Percentiles rank a stretch among this genome's conserved stretches.
phyloP scores from a whole-genome alignment of 768 basidiomycete species.

The Mycena pura region DNA sequence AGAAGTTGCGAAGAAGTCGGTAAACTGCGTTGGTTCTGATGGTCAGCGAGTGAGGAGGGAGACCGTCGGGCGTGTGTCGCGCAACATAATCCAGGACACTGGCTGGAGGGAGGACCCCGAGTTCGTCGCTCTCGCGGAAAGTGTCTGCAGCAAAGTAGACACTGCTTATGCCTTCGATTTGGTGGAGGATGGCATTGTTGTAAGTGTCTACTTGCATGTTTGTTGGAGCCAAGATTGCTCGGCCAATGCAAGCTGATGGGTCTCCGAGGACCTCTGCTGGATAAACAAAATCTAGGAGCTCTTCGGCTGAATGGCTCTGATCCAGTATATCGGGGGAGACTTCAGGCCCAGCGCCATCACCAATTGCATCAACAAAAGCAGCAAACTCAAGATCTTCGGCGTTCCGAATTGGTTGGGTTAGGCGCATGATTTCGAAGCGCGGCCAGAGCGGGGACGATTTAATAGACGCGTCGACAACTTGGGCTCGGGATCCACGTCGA shows the following conservation, averaged over 20 bases:
- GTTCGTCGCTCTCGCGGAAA: constrained; percentile 18
- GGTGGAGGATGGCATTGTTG: constrained; percentile 38
- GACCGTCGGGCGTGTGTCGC: constrained; percentile 15
- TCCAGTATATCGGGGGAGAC: constrained; percentile 27
- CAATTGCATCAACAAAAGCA: constrained; percentile 44
- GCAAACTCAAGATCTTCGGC: constrained; percentile 44
- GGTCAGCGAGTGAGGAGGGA: constrained; percentile 31
- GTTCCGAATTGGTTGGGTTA: constrained; percentile 43
- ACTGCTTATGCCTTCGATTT: constrained; percentile 25
- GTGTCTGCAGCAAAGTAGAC: constrained; percentile 24
- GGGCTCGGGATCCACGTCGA: background rate
- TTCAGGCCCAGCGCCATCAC: constrained; percentile 37
- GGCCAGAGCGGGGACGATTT: constrained; percentile 41
- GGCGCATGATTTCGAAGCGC: constrained; percentile 32
- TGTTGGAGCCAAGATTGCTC: constrained; percentile 45
- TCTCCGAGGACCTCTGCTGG: constrained; percentile 33
- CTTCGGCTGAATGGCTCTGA: background rate
- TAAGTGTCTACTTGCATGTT: constrained; percentile 46
- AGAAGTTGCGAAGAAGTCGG: constrained; percentile 45
- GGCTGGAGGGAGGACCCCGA: constrained; percentile 12
- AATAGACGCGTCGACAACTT: constrained; percentile 29
- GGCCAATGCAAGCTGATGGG: constrained; percentile 33
- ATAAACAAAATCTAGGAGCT: constrained; percentile 29
- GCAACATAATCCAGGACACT: constrained; percentile 24
- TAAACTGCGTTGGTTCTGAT: constrained; percentile 43